These are phyloP conservation scores for Colletotrichum sidae DNA, from an alignment of 2,329 filamentous ascomycete genomes.

Conservation along the genomic window DNA sequence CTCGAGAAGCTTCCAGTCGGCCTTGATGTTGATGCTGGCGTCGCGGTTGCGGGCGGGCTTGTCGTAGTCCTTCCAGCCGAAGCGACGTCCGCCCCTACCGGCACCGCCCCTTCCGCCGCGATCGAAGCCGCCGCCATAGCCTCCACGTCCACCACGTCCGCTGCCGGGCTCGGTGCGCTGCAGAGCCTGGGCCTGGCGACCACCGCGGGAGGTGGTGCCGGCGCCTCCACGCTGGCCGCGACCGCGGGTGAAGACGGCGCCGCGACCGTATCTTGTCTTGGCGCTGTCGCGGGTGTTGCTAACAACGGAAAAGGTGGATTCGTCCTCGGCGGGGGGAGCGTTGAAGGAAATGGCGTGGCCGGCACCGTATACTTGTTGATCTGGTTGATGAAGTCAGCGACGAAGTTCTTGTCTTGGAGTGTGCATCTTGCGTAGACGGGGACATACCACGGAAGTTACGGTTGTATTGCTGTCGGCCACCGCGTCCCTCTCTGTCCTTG, in stretches of 20 bases:
- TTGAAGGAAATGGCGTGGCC: constrained; percentile 89
- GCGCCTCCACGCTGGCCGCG: constrained; percentile 80
- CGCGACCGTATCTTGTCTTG: constrained; percentile 89
- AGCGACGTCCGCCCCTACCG: constrained; percentile 82
- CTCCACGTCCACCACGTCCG: constrained; percentile 69
- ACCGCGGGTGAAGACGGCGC: constrained; percentile 89
- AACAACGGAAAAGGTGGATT: constrained; percentile 97
- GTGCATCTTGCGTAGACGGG: background rate
- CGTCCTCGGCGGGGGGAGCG: constrained; percentile 92
- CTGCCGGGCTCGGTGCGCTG: constrained; percentile 73
- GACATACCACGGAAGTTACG: constrained; percentile 87
- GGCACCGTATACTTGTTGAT: constrained; percentile 96
- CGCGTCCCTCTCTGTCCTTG: constrained; percentile 81
- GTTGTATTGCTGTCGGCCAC: constrained; percentile 89
- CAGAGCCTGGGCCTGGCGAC: constrained; percentile 70
- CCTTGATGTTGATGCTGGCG: constrained; percentile 94
- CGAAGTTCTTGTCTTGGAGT: constrained; percentile 1
- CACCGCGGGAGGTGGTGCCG: constrained; percentile 60
- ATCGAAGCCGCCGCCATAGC: constrained; percentile 72
- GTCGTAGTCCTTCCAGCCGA: constrained; percentile 99
- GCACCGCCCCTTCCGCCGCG: constrained; percentile 76
- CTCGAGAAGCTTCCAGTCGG: constrained; percentile 94
- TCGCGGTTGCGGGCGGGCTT: constrained; percentile 97
- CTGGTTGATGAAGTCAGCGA: constrained; percentile 56
- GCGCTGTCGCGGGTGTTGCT: constrained; percentile 90